These are phyloP conservation scores for Parathielavia appendiculata DNA, from an alignment of 495 filamentous ascomycete genomes.

Conservation along the genomic window DNA sequence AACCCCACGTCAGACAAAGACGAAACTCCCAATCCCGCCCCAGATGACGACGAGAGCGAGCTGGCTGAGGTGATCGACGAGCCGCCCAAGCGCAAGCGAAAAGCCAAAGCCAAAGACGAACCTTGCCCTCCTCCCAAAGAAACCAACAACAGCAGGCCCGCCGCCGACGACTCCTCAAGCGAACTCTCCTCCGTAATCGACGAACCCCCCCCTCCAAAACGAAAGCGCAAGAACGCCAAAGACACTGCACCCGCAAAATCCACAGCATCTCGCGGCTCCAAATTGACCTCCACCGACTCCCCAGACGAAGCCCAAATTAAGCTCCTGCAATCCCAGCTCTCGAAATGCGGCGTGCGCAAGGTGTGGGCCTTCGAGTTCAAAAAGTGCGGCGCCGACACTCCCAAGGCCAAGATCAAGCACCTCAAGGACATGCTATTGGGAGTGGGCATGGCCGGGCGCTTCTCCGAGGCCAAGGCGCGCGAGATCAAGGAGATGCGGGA, in stretches of 20 bases:
- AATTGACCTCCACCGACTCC: constrained; percentile 44
- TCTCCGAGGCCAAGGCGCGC: constrained; percentile 73
- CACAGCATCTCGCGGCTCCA: constrained; percentile 8
- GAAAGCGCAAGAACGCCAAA: constrained; percentile 26
- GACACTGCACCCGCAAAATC: constrained; percentile 10
- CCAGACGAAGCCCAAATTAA: constrained; percentile 80
- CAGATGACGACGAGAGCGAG: constrained; percentile 66
- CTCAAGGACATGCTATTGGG: constrained; percentile 72
- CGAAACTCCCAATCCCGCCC: constrained; percentile 22
- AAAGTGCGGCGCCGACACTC: constrained; percentile 54
- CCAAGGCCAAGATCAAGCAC: constrained; percentile 76
- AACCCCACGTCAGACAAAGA: constrained; percentile 32
- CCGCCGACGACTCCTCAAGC: constrained; percentile 59
- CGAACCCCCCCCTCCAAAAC: constrained; percentile 23
- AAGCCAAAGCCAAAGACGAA: constrained; percentile 22
- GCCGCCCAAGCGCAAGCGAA: constrained; percentile 32
- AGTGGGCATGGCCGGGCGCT: constrained; percentile 80
- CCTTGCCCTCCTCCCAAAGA: constrained; percentile 20
- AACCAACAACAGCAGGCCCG: constrained; percentile 23
- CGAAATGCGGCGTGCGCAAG: constrained; percentile 92
- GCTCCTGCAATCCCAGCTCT: constrained; percentile 77
- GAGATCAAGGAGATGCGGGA: constrained; percentile 84
- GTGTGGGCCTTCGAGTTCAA: constrained; percentile 84
- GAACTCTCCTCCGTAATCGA: constrained; percentile 70
- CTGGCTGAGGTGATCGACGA: constrained; percentile 74